Evolutionary conservation across 106 monocot genomes (phyloP), one percentile per base, ranked within the genome.

Genomic region (Apostasia ramifera): DNA sequence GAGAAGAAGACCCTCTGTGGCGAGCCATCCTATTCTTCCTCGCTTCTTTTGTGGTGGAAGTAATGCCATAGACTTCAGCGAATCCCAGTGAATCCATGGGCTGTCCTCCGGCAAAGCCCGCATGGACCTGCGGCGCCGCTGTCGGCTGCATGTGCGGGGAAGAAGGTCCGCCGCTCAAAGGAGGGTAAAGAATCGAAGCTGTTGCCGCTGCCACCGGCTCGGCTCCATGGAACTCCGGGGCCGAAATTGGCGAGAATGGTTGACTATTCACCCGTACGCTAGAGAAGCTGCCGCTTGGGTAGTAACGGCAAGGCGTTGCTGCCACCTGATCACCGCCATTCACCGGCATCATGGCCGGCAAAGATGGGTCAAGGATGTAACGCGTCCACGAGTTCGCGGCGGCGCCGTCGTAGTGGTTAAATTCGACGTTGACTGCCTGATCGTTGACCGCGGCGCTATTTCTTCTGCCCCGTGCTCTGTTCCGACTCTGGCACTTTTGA

Each of bases 1-100:
- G 74, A 12, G 85, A 81, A 3, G 82, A 83, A 47, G 72, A 57
- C 47, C 91, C 77, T 62, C 84, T 72, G 52, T 95, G 95, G 62
- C 95, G 65, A 10, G 95, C 95, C 95, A 95, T 95, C 53, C 95
- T 76, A 78, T 89, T 95, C 88, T 91, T 91, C 61, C 95, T 71
- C 0, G 95, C 95, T 52, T 95, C 95, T 70, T 82, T 92, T 2
- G 91, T 91, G 0, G 91, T 80, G 2, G 87, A 87, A 0, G 89
- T 59, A 40, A 78, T 10, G 12, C 70, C 72, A 11, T 9, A 9
- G 13, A 56, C 13, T 4, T 0, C 5, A n/a, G 14, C 4, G 1
- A 4, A 1, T 10, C 5, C 61, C 61, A 66, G 82, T 3, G 71
- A 73, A 59, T 76, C 73, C 55, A 86, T 15, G 9, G 58, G 57